Conservation (phyloP, 139 green algal species). For the Micractinium conductrix region DNA sequence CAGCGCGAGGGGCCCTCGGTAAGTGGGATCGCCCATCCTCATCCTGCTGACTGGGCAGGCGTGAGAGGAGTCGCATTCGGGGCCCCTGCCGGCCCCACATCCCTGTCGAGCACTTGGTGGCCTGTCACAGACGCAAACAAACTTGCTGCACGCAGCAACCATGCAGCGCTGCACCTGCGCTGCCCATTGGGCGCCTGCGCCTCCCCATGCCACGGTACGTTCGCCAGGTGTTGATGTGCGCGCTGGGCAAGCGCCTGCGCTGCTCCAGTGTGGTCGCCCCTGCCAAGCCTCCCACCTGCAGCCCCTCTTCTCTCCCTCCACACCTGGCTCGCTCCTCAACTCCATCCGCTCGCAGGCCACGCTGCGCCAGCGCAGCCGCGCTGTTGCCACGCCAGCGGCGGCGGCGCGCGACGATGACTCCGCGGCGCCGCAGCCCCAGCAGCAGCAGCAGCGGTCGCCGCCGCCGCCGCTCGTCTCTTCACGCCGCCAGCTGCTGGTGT, state of each 20-base stretch:
- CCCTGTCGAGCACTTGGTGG: too few species aligned
- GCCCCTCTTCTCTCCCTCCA: too few species aligned
- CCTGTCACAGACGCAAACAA: background rate
- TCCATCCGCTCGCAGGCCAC: too few species aligned
- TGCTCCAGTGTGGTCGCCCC: background rate
- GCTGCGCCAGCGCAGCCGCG: background rate
- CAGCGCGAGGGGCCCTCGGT: background rate
- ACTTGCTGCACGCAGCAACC: background rate
- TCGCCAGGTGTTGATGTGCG: background rate
- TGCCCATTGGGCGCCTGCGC: background rate
- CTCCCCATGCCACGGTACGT: background rate
- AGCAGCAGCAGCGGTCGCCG: background rate
- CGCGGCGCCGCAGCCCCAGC: background rate
- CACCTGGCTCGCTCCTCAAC: too few species aligned
- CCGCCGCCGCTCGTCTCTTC: conserved; percentile 36
- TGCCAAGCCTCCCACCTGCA: too few species aligned
- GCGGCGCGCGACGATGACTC: background rate
- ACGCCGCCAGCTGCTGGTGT: conserved; percentile 43
- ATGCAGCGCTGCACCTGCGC: background rate
- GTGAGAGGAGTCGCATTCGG: too few species aligned
- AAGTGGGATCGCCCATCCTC: background rate
- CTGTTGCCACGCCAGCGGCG: background rate
- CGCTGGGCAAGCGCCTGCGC: background rate
- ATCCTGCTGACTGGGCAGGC: too few species aligned
- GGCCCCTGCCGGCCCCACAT: too few species aligned